Evolutionary conservation across 2,329 filamentous ascomycete species (phyloP).

Genomic region (Nemania sp.): DNA sequence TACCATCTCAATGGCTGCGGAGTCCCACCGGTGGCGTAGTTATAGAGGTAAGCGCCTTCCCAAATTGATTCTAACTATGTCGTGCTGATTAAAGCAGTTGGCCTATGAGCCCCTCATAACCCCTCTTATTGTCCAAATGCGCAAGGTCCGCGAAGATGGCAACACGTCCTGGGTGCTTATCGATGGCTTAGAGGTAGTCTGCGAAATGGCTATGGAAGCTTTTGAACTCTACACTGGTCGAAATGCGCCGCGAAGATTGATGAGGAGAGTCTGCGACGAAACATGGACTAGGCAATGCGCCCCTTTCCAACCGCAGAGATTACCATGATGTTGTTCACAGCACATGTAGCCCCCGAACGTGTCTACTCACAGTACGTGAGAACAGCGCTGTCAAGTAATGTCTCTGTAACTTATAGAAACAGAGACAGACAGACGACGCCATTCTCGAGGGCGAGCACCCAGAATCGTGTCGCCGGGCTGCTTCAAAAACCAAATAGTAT

Average conservation of each 20-base stretch:
- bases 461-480: no score
- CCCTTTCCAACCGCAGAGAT: constrained; percentile 39
- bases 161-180: constrained; percentile 69
- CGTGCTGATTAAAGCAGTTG: constrained; percentile 44
- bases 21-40: constrained; percentile 75
- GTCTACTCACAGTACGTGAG: no score
- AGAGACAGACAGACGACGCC: no score
- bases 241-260: constrained; percentile 68
- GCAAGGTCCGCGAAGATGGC: constrained; percentile 50
- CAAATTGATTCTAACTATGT: neutral
- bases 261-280: constrained; percentile 61
- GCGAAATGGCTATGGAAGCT: constrained; percentile 75
- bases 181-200: constrained; percentile 71
- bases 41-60: constrained; percentile 54
- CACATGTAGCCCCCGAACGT: no score
- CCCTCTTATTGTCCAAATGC: constrained; percentile 68
- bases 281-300: constrained; percentile 47
- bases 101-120: constrained; percentile 74
- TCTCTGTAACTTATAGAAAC: no score
- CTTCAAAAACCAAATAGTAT: no score
- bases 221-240: constrained; percentile 77
- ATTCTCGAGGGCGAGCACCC: no score
- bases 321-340: constrained; percentile 23
- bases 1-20: constrained; percentile 69
- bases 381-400: no score